phyloP scores from a whole-genome alignment of 2,329 filamentous ascomycete species.

The Colletotrichum sp. region DNA sequence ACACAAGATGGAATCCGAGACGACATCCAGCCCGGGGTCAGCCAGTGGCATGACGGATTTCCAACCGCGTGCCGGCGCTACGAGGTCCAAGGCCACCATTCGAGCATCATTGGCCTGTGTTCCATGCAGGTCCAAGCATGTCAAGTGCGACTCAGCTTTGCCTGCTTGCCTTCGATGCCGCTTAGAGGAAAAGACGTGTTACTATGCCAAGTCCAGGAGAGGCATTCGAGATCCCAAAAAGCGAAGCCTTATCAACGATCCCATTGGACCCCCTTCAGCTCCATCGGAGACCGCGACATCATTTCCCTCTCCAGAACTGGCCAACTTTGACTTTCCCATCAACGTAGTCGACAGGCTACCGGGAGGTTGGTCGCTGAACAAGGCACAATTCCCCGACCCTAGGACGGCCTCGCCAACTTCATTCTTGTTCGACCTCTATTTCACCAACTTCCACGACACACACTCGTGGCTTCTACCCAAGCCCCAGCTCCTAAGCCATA shows the following conservation, averaged over 20 bases:
- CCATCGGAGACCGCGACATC: background rate
- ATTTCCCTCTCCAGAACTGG: constrained; percentile 23
- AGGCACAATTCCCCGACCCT: constrained; percentile 14
- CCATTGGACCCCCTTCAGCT: constrained; percentile 18
- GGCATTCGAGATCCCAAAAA: constrained; percentile 42
- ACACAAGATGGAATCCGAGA: background rate
- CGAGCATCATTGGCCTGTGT: constrained; percentile 46
- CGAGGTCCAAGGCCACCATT: constrained; percentile 38
- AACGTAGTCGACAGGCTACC: constrained; percentile 26
- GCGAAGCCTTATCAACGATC: constrained; percentile 33
- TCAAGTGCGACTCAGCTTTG: constrained; percentile 29
- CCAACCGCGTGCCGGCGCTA: constrained; percentile 10
- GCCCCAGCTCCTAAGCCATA: constrained; percentile 7
- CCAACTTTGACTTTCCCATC: constrained; percentile 22
- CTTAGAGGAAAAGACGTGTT: constrained; percentile 46
- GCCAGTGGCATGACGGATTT: background rate
- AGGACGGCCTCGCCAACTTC: constrained; percentile 12
- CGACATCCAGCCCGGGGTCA: constrained; percentile 1
- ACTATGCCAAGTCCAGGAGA: constrained; percentile 52
- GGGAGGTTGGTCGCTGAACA: constrained; percentile 24
- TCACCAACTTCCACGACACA: constrained; percentile 25
- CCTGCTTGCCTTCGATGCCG: constrained; percentile 50
- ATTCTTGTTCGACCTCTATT: constrained; percentile 30
- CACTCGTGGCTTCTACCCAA: constrained; percentile 21
- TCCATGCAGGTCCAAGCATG: constrained; percentile 58